Conservation (phyloP, 2,329 filamentous ascomycete species). For the Aspergillus novoparasiticus region DNA sequence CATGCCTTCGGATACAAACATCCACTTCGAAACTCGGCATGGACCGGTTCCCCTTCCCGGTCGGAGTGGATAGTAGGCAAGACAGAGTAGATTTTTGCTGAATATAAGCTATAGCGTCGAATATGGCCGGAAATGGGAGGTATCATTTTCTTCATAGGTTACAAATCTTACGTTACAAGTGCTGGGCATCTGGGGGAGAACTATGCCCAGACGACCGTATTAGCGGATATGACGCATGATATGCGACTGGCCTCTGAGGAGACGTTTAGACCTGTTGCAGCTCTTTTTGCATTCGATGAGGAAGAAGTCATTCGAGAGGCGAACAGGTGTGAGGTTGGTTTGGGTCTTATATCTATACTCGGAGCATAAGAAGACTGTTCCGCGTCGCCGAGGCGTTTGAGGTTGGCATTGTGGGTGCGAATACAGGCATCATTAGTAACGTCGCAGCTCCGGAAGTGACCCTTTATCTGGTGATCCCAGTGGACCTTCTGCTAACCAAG, state of each 20-base stretch:
- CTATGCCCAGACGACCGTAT: slow-evolving; percentile 27
- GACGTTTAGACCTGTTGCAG: slow-evolving; percentile 65
- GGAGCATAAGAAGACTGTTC: slow-evolving; percentile 10
- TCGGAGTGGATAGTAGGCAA: background rate
- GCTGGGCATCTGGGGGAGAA: too few species aligned
- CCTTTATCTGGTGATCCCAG: background rate
- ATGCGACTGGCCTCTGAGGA: slow-evolving; percentile 63
- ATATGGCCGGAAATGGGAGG: background rate
- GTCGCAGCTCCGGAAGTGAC: background rate
- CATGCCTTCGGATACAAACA: background rate
- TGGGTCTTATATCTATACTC: slow-evolving; percentile 9
- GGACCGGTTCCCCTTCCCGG: background rate
- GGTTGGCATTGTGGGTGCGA: slow-evolving; percentile 27
- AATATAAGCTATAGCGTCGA: background rate
- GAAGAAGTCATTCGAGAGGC: slow-evolving; percentile 51
- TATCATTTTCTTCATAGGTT: background rate
- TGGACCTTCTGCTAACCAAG: background rate
- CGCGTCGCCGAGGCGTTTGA: slow-evolving; percentile 18
- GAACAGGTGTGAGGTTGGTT: slow-evolving; percentile 12
- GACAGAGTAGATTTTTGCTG: background rate
- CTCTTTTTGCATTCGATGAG: slow-evolving; percentile 65
- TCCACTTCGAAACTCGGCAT: background rate
- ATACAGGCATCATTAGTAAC: slow-evolving; percentile 20
- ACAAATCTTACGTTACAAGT: background rate
- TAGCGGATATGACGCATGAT: slow-evolving; percentile 56